Percentiles rank a stretch among this genome's conserved stretches.
Conservation (phyloP, 139 green algal genomes). For the Picocystis salinarum region DNA sequence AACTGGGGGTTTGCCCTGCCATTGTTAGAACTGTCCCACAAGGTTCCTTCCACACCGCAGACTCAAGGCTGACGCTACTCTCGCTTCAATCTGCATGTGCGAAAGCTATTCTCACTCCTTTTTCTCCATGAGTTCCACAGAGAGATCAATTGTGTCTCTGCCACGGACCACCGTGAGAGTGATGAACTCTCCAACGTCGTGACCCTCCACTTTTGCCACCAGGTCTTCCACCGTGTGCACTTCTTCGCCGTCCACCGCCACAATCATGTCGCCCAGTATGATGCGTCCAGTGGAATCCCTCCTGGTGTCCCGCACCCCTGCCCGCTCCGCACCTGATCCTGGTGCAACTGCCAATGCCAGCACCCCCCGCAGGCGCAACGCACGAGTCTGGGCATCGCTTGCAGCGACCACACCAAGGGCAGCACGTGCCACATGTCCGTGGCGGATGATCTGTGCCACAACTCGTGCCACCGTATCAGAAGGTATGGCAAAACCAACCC, state of each 20-base stretch:
- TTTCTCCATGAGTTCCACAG: too few relatives aligned
- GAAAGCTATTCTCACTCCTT: too few relatives aligned
- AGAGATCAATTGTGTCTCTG: too few relatives aligned
- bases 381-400: too few relatives aligned
- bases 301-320: neutral
- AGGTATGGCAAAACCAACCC: conserved; percentile 12
- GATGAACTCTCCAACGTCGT: neutral
- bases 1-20: too few relatives aligned
- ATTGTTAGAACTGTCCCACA: too few relatives aligned
- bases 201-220: neutral
- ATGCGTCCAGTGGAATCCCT: neutral
- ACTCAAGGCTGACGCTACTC: too few relatives aligned
- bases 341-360: too few relatives aligned
- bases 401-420: conserved; percentile 5
- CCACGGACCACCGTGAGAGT: neutral
- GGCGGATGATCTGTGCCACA: conserved; percentile 10
- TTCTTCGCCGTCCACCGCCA: neutral
- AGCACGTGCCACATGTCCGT: conserved; percentile 1
- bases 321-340: neutral
- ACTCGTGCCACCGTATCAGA: neutral
- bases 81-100: too few relatives aligned
- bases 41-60: too few relatives aligned
- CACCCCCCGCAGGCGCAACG: too few relatives aligned
- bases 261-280: neutral
- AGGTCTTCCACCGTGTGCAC: conserved; percentile 1